Conservation (phyloP, 805 yeast species). For the Nakazawaea anatomiae region DNA sequence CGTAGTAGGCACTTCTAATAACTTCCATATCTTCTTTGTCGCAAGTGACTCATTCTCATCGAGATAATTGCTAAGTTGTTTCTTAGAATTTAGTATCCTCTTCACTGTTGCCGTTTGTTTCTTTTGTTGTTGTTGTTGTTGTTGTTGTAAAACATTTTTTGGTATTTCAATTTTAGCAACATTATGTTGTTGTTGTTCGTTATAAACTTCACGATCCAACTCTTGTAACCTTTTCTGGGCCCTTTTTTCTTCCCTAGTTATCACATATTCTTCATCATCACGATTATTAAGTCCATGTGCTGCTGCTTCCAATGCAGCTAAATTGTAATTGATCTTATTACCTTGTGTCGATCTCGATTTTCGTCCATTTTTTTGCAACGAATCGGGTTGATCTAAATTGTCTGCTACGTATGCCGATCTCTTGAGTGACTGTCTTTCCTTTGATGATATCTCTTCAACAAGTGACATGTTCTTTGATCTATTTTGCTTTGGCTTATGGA, state of each 20-base stretch:
- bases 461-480: slow-evolving; percentile 5
- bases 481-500: not conserved
- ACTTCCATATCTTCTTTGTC: slow-evolving; percentile 22
- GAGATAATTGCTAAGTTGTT: slow-evolving; percentile 31
- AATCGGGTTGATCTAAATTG: not conserved
- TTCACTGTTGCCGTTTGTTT: slow-evolving; percentile 26
- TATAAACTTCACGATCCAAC: slow-evolving; percentile 37
- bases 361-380: slow-evolving; percentile 2
- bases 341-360: slow-evolving; percentile 2
- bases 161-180: slow-evolving; percentile 31
- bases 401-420: not conserved
- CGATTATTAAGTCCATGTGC: slow-evolving; percentile 9
- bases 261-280: slow-evolving; percentile 16
- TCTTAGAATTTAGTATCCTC: slow-evolving; percentile 32
- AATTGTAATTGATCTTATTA: slow-evolving; percentile 23
- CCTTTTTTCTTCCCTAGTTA: slow-evolving; percentile 25
- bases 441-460: slow-evolving; percentile 9
- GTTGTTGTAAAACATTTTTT: slow-evolving; percentile 12
- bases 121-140: slow-evolving; percentile 12
- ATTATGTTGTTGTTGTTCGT: slow-evolving; percentile 20
- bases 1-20: slow-evolving; percentile 16
- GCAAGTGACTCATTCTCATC: slow-evolving; percentile 30
- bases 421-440: not conserved
- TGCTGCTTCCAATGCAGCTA: slow-evolving; percentile 18
- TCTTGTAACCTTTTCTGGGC: slow-evolving; percentile 34